Percentiles rank a stretch among this genome's conserved stretches.
phyloP scores from a whole-genome alignment of 2,329 filamentous ascomycete genomes.

The Meredithiella fracta region DNA sequence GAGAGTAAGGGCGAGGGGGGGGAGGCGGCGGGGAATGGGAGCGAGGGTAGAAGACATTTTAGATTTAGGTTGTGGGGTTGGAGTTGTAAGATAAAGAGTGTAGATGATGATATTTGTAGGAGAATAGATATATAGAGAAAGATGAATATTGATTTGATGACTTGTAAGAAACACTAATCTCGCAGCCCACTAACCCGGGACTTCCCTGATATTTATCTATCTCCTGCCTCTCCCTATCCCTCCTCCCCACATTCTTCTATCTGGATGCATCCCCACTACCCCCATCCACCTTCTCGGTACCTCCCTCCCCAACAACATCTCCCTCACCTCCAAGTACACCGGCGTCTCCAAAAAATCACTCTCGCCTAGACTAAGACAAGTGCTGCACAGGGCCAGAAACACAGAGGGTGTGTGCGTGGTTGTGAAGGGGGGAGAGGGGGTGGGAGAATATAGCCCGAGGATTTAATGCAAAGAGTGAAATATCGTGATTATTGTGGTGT shows the following conservation, averaged over 20 bases:
- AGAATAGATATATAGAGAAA: background rate
- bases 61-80: background rate
- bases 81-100: background rate
- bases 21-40: constrained; percentile 28
- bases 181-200: background rate
- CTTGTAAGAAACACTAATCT: background rate
- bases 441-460: no score
- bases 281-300: background rate
- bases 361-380: background rate
- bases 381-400: background rate
- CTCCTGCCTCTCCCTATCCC: background rate
- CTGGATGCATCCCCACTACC: background rate
- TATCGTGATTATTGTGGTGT: no score
- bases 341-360: background rate
- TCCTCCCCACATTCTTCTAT: background rate
- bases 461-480: no score
- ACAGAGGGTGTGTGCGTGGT: background rate
- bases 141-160: background rate
- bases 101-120: background rate
- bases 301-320: background rate
- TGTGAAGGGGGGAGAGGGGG: background rate
- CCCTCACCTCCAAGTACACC: background rate
- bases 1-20: constrained; percentile 5
- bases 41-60: constrained; percentile 25
- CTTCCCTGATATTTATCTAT: background rate